Conservation (phyloP, 108 stramenopile genomes). For the Fragilaria crotonensis region DNA sequence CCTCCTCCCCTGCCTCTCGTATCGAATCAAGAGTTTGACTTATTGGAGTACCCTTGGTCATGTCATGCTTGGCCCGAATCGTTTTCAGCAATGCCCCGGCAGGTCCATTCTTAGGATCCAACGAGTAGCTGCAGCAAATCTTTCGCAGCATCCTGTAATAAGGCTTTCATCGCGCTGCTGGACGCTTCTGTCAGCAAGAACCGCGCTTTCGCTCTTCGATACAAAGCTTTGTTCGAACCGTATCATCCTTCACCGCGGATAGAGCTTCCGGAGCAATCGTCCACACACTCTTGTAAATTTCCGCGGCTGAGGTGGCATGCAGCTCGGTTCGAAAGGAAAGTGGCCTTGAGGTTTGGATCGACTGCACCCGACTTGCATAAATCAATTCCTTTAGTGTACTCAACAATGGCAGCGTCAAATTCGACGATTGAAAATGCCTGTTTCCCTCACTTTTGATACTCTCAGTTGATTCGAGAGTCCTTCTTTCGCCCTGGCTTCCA, state of each 20-base stretch:
- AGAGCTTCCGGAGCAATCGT: slow-evolving; percentile 65
- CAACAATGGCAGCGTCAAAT: slow-evolving; percentile 28
- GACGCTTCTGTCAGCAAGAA: slow-evolving; percentile 19
- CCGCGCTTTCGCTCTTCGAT: slow-evolving; percentile 68
- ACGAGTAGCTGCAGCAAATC: slow-evolving; percentile 51
- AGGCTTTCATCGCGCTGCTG: slow-evolving; percentile 21
- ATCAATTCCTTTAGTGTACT: slow-evolving; percentile 38
- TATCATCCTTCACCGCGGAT: slow-evolving; percentile 18
- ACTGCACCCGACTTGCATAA: slow-evolving; percentile 32
- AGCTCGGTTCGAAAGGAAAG: slow-evolving; percentile 70
- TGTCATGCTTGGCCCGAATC: slow-evolving; percentile 48
- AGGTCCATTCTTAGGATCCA: slow-evolving; percentile 62
- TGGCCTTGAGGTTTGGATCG: slow-evolving; percentile 21
- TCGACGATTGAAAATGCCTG: slow-evolving; percentile 66
- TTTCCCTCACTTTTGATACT: too few relatives aligned
- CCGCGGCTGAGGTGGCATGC: slow-evolving; percentile 57
- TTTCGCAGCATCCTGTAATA: slow-evolving; percentile 60
- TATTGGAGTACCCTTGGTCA: slow-evolving; percentile 35
- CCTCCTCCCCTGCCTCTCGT: slow-evolving; percentile 15
- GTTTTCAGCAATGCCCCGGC: slow-evolving; percentile 48
- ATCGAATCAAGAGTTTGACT: slow-evolving; percentile 32
- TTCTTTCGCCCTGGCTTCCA: too few relatives aligned
- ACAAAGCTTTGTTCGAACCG: slow-evolving; percentile 60
- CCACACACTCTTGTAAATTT: slow-evolving; percentile 40
- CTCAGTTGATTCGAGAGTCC: too few relatives aligned